These are phyloP conservation scores for Nicotiana rustica DNA, from an alignment of 305 asterid genomes.

Conservation along the genomic window DNA sequence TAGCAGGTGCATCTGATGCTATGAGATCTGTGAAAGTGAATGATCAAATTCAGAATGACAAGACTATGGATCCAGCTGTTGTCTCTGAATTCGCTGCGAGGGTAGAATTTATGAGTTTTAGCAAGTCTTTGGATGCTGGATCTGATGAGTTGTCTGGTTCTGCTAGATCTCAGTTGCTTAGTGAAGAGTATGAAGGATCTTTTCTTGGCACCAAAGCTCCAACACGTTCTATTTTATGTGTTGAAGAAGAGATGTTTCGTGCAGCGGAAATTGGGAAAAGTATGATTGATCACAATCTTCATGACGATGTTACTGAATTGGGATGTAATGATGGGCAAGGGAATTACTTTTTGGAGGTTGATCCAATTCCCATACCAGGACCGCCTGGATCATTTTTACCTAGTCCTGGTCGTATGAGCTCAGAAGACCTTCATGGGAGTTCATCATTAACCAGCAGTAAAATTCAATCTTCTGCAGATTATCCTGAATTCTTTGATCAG, in stretches of 20 bases:
- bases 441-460: constrained; percentile 69
- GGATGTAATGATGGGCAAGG: constrained; percentile 59
- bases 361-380: constrained; percentile 92
- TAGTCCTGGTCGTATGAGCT: constrained; percentile 82
- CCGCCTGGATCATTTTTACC: constrained; percentile 97
- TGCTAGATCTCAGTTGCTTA: constrained; percentile 45
- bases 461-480: constrained; percentile 80
- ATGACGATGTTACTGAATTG: constrained; percentile 44
- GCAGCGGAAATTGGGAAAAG: constrained; percentile 46
- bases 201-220: constrained; percentile 42
- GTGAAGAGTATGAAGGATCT: constrained; percentile 45
- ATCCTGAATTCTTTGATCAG: constrained; percentile 63
- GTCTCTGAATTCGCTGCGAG: constrained; percentile 47
- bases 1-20: constrained; percentile 43
- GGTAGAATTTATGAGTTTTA: constrained; percentile 52
- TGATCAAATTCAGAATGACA: constrained; percentile 47
- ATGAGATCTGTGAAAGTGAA: constrained; percentile 45
- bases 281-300: constrained; percentile 42
- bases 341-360: constrained; percentile 75
- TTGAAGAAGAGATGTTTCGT: constrained; percentile 58
- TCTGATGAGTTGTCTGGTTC: constrained; percentile 47
- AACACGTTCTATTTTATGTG: constrained; percentile 48
- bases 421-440: constrained; percentile 83
- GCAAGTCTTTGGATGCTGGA: constrained; percentile 58
- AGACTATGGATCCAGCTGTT: constrained; percentile 44